phyloP scores from a whole-genome alignment of 306 rosid species.

The Styphnolobium japonicum region DNA sequence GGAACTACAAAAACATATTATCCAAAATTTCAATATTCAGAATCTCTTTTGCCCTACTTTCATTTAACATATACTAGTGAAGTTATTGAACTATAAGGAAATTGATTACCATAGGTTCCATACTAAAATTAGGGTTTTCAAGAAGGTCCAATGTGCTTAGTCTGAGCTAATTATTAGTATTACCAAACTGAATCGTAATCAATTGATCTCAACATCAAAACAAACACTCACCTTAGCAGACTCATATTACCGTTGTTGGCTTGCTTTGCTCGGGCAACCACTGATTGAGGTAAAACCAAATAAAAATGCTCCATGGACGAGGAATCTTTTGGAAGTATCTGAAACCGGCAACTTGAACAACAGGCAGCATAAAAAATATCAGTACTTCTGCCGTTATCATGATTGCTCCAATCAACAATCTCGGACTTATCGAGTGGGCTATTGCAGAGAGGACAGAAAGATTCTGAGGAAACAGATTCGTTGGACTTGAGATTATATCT shows the following conservation, averaged over 20 bases:
- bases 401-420: constrained; percentile 18
- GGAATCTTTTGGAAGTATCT: constrained; percentile 55
- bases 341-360: constrained; percentile 57
- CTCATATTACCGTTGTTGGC: constrained; percentile 14
- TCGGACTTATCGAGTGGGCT: constrained; percentile 51
- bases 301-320: constrained; percentile 29
- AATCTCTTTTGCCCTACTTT: no score
- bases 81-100: not conserved
- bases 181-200: not conserved
- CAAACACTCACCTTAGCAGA: constrained; percentile 43
- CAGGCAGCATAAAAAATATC: constrained; percentile 24
- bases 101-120: not conserved
- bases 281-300: constrained; percentile 33
- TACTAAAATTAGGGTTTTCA: not conserved
- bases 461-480: constrained; percentile 50
- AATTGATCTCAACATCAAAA: not conserved
- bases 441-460: constrained; percentile 54
- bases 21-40: no score
- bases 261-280: constrained; percentile 42
- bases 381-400: not conserved
- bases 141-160: not conserved
- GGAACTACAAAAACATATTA: no score
- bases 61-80: not conserved
- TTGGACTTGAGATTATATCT: constrained; percentile 47
- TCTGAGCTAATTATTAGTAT: no score